Base-by-base conservation (phyloP, 2,329 filamentous ascomycete species). In the Xylaria hypoxylon region DNA sequence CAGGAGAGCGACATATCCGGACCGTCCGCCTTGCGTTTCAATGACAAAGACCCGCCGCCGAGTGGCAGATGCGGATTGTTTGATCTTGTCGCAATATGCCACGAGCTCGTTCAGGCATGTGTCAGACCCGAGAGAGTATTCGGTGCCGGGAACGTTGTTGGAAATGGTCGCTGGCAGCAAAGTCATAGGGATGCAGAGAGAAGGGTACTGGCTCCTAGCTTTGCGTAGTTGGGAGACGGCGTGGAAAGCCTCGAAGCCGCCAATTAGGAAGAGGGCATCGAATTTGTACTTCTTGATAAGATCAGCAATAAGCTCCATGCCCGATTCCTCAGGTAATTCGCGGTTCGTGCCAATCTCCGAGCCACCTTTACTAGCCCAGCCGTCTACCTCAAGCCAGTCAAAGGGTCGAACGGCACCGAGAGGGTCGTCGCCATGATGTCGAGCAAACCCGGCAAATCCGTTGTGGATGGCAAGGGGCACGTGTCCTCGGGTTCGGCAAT, bases 321-420 rank as follows among this genome's bases (percentile, higher is more conserved):
- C 94, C 0, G 88, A 89, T 75, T 97, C 94, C 22, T 88, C 89
- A 5, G 96, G 96, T 35, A 98, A 87, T 75, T 94, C 94, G 74
- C 96, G 92, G 84, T 99, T 99, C 28, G 95, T 99, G 72, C 96
- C 96, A 75, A 99, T 98, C 79, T 99, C 96, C 1, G 94, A 98
- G 68, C 96, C 96, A 77, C 96, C 96, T 81, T 94, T 95, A 81
- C 94, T 97, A 15, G 95, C 94, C 96, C 96, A 99, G 68, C 89
- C 86, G 77, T 98, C 95, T 5, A 96, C 94, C 77, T 98, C 96
- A 22, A 98, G 87, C 96, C 96, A 99, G 72, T 90, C 84, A 66
- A 98, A 92, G 44, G 92, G 87, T 35, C 94, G 90, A 8, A 99
- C 94, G 2, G 96, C 89, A 44, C 94, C 91, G 0, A 93, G 67